These are phyloP conservation scores for Pharus latifolius DNA, from an alignment of 176 grass and related monocot genomes.

Conservation along the genomic window DNA sequence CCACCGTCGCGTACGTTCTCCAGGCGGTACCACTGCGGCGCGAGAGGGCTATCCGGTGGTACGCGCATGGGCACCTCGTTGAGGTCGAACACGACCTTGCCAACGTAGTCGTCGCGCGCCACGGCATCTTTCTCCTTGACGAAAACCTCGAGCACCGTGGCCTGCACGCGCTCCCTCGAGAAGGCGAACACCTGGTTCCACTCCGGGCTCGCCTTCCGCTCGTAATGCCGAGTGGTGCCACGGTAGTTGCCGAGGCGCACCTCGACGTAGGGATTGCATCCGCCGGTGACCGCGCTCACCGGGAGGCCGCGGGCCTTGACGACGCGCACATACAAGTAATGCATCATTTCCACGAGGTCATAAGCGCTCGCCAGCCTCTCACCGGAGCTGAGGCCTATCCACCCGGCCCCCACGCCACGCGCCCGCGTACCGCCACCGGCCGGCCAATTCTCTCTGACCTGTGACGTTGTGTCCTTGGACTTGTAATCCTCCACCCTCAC, in stretches of 20 bases:
- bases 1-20: not conserved
- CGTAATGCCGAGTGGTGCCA: slow-evolving; percentile 37
- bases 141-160: slow-evolving; percentile 53
- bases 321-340: slow-evolving; percentile 69
- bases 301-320: slow-evolving; percentile 61
- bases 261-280: slow-evolving; percentile 47
- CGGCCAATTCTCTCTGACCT: slow-evolving; percentile 37
- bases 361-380: slow-evolving; percentile 55
- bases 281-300: slow-evolving; percentile 18
- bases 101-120: slow-evolving; percentile 38
- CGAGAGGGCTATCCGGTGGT: slow-evolving; percentile 71
- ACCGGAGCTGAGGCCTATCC: slow-evolving; percentile 6
- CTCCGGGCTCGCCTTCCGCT: slow-evolving; percentile 27
- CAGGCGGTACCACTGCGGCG: slow-evolving; percentile 69
- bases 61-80: slow-evolving; percentile 51
- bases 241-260: slow-evolving; percentile 54
- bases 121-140: slow-evolving; percentile 38
- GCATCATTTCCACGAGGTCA: slow-evolving; percentile 77
- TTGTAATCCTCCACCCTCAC: slow-evolving; percentile 36
- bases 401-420: not conserved
- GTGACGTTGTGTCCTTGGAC: slow-evolving; percentile 25
- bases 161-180: slow-evolving; percentile 48
- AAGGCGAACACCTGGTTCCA: slow-evolving; percentile 88
- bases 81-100: slow-evolving; percentile 52
- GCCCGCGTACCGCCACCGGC: not conserved